Evolutionary conservation across 2,329 filamentous ascomycete species (phyloP).

Genomic region (Fusarium nanum): DNA sequence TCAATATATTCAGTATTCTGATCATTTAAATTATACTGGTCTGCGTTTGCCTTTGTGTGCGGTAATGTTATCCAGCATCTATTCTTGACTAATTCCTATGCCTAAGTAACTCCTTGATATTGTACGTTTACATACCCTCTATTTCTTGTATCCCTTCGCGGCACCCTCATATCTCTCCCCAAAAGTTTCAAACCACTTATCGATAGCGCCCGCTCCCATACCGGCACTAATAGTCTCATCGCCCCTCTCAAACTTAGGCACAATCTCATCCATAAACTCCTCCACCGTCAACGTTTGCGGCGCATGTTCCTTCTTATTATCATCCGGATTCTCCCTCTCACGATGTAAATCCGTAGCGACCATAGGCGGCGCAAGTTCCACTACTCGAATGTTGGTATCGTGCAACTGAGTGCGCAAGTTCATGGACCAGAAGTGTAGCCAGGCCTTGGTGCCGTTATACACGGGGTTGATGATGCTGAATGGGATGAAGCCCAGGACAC

Average conservation of each 20-base stretch:
- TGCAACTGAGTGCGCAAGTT: conserved; percentile 64
- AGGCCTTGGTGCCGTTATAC: conserved; percentile 70
- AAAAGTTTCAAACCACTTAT: conserved; percentile 58
- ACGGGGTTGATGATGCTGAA: conserved; percentile 66
- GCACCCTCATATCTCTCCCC: conserved; percentile 44
- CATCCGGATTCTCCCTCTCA: conserved; percentile 65
- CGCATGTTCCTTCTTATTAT: conserved; percentile 70
- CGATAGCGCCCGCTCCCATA: conserved; percentile 52
- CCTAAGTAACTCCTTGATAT: fast-evolving
- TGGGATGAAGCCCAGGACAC: conserved; percentile 64
- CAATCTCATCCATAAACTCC: conserved; percentile 65
- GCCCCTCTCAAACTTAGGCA: conserved; percentile 58
- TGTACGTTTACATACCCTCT: neutral
- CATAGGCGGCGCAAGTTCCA: conserved; percentile 67
- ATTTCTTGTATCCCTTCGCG: conserved; percentile 2
- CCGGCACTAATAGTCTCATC: conserved; percentile 63
- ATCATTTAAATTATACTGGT: fast-evolving
- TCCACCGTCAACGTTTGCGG: conserved; percentile 56
- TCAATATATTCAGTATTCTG: too few species aligned
- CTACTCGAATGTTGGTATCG: conserved; percentile 56
- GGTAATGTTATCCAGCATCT: too few species aligned
- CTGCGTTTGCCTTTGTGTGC: too few species aligned
- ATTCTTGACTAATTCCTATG: fast-evolving
- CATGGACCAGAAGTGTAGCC: conserved; percentile 67
- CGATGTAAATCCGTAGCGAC: conserved; percentile 67